Base-by-base conservation (phyloP, 1,284 basidiomycete species). In the Ustilago trichophora region DNA sequence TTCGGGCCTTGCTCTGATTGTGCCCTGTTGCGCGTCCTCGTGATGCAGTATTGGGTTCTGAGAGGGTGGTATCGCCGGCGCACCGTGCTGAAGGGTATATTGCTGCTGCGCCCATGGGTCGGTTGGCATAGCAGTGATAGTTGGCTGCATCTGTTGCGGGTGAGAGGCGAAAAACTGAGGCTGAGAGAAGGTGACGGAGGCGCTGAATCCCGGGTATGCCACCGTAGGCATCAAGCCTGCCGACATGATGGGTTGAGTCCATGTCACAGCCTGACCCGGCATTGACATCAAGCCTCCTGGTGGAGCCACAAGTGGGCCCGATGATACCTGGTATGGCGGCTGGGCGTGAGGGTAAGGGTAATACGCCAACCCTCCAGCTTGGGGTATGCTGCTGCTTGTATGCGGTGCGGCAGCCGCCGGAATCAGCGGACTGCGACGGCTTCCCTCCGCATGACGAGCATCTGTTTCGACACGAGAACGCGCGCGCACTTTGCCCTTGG, bases 111-210 rank as follows among this genome's bases (percentile, higher is more conserved):
- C 4, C 50, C 57, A 53, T 9, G 18, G 13, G 8, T 53, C 40
- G 12, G 50, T 15, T 8, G 49, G 18, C 35, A 25, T 29, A 2
- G 53, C n/a, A 19, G 38, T 44, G 8, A 37, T 21, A 7, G 22
- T 26, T 21, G 53, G 32, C 6, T 37, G 54, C 8, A 64, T 32
- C 18, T 42, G 32, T 15, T 48, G 50, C 4, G 55, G 50, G n/a
- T 49, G 52, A 8, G 56, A 41, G 7, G 63, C 35, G 11, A 55
- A 66, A 36, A 66, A 60, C 27, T 66, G 63, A 26, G 63, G 56
- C 26, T 59, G 63, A 15, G 63, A 47, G 34, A 66, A 66, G 21
- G 52, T 60, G 40, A 66, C 52, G 4, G 56, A 50, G n/a, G 63
- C 43, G 16, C 47, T 56, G 44, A 66, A 66, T n/a, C 56, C 56